Conservation (phyloP, 2,329 filamentous ascomycete species). For the Fusarium albidum region DNA sequence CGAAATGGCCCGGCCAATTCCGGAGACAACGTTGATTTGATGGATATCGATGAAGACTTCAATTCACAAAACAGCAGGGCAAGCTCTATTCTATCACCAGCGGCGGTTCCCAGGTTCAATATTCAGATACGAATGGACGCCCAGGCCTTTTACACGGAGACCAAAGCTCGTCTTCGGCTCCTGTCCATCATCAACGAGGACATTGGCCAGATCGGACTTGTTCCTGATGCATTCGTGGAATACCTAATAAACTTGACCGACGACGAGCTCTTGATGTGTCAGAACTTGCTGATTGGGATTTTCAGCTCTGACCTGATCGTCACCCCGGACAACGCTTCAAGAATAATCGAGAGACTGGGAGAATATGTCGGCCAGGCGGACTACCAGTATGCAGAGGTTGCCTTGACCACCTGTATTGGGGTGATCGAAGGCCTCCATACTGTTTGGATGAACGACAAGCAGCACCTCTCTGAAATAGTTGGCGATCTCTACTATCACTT, state of each 20-base stretch:
- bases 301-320: conserved; percentile 63
- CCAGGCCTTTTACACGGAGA: conserved; percentile 58
- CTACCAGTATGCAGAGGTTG: conserved; percentile 78
- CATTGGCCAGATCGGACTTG: conserved; percentile 54
- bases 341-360: conserved; percentile 60
- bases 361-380: conserved; percentile 62
- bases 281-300: conserved; percentile 59
- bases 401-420: conserved; percentile 72
- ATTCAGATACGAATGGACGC: conserved; percentile 51
- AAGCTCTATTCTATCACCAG: conserved; percentile 46
- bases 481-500: conserved; percentile 84
- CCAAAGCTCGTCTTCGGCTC: conserved; percentile 55
- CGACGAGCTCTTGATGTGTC: conserved; percentile 63
- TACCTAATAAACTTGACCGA: conserved; percentile 57
- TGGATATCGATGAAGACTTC: conserved; percentile 74
- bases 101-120: conserved; percentile 57
- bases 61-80: conserved; percentile 65
- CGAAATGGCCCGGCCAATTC: conserved; percentile 32
- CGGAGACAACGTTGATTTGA: conserved; percentile 57
- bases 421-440: conserved; percentile 70
- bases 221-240: conserved; percentile 61
- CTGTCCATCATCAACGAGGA: conserved; percentile 54
- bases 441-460: conserved; percentile 68
- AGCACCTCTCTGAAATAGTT: conserved; percentile 70
- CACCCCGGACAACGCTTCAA: conserved; percentile 54